phyloP scores from a whole-genome alignment of 805 yeast species.

The Saturnispora bothae region DNA sequence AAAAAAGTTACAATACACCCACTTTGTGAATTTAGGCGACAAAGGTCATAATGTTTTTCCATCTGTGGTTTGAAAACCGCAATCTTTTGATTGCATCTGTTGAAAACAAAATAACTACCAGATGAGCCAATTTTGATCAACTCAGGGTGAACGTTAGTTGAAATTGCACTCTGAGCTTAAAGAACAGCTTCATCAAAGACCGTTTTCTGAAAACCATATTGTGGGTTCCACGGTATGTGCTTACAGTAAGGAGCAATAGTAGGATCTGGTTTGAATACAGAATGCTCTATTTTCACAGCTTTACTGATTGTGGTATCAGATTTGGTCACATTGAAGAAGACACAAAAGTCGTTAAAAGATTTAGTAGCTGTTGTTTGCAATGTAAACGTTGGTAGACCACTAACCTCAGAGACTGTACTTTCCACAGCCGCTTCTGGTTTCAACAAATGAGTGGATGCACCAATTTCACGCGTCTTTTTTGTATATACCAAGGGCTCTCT shows the following conservation, averaged over 20 bases:
- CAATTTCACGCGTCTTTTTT: too few species aligned
- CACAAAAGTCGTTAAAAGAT: background rate
- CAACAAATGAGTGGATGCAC: too few species aligned
- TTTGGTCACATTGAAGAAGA: background rate
- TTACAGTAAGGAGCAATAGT: slow-evolving; percentile 19
- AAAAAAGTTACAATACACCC: slow-evolving; percentile 64
- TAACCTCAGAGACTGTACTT: too few species aligned
- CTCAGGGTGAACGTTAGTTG: slow-evolving; percentile 32
- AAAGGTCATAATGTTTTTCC: slow-evolving; percentile 76
- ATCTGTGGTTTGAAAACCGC: slow-evolving; percentile 73
- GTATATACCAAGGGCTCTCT: too few species aligned
- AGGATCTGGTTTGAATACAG: slow-evolving; percentile 40
- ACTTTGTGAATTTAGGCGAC: slow-evolving; percentile 71
- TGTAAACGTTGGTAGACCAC: too few species aligned
- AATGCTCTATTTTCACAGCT: slow-evolving; percentile 37
- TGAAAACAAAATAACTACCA: slow-evolving; percentile 43
- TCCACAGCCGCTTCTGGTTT: too few species aligned
- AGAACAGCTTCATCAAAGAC: slow-evolving; percentile 33
- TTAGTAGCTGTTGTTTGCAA: too few species aligned
- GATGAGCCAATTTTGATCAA: slow-evolving; percentile 28
- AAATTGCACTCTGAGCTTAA: slow-evolving; percentile 38
- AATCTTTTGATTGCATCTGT: slow-evolving; percentile 27
- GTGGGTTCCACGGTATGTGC: slow-evolving; percentile 18
- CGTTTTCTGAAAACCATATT: slow-evolving; percentile 20
- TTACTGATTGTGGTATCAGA: slow-evolving; percentile 7